These are phyloP conservation scores for Calonectria hongkongensis DNA, from an alignment of 2,329 filamentous ascomycete species.

Conservation along the genomic window DNA sequence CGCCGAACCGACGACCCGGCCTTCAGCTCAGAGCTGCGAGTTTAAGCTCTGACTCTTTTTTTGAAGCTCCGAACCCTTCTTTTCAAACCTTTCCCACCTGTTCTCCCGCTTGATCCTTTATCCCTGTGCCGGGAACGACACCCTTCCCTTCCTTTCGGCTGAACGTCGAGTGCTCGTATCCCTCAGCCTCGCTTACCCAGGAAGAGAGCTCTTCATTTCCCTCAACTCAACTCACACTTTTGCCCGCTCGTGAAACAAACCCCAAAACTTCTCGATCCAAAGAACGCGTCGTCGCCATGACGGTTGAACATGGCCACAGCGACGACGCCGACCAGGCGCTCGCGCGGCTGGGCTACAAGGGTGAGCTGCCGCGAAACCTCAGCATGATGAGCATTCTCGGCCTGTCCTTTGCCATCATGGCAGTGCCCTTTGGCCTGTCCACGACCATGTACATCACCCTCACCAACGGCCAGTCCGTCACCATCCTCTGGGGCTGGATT, in stretches of 20 bases:
- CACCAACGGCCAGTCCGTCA: constrained; percentile 83
- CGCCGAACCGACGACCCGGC: constrained; percentile 26
- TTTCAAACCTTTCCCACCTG: background rate
- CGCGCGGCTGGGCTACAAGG: constrained; percentile 69
- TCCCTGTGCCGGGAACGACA: background rate
- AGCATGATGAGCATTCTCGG: constrained; percentile 69
- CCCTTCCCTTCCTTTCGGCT: background rate
- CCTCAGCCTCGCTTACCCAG: background rate
- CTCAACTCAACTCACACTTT: background rate
- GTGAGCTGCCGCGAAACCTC: constrained; percentile 70
- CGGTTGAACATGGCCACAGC: constrained; percentile 44
- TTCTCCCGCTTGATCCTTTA: constrained; percentile 23
- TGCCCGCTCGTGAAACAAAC: background rate
- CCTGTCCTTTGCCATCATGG: constrained; percentile 71
- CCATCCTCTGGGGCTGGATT: constrained; percentile 82
- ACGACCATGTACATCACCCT: constrained; percentile 72
- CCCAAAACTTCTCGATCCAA: background rate
- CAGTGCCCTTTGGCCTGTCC: constrained; percentile 70
- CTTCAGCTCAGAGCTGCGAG: constrained; percentile 22
- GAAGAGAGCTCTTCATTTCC: constrained; percentile 1
- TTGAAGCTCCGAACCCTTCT: constrained; percentile 13
- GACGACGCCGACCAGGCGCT: constrained; percentile 65
- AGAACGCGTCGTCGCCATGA: constrained; percentile 18
- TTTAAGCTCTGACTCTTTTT: constrained; percentile 12
- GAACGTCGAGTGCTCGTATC: background rate